These are phyloP conservation scores for Fraxinus floribunda DNA, from an alignment of 305 asterid species.

Conservation along the genomic window DNA sequence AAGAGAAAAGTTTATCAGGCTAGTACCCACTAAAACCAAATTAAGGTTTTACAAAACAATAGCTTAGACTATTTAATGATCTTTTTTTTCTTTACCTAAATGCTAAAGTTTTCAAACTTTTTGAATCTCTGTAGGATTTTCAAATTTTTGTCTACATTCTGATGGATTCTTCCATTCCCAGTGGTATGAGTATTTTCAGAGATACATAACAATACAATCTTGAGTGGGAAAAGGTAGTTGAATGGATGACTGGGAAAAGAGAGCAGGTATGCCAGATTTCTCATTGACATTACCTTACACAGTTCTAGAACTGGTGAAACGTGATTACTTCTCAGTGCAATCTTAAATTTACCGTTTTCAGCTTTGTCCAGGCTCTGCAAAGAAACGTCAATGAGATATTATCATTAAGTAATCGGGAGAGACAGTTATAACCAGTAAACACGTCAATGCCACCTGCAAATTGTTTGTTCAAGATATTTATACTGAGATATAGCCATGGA, in stretches of 20 bases:
- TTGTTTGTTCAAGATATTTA: constrained; percentile 4
- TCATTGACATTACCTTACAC: constrained; percentile 60
- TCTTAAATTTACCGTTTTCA: constrained; percentile 71
- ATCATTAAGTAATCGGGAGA: background rate
- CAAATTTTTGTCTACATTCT: background rate
- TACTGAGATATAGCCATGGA: constrained; percentile 9
- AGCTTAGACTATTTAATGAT: constrained; percentile 1
- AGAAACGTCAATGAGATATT: constrained; percentile 22
- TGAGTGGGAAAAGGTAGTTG: constrained; percentile 10
- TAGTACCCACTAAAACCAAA: background rate
- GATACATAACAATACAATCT: background rate
- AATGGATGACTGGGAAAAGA: constrained; percentile 16
- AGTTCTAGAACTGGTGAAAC: constrained; percentile 82
- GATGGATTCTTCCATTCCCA: background rate
- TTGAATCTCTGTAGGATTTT: background rate
- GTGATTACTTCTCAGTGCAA: constrained; percentile 73
- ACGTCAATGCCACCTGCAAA: constrained; percentile 15
- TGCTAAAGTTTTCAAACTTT: constrained; percentile 11
- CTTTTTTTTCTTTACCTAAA: background rate
- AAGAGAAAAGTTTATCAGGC: background rate
- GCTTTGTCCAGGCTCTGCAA: constrained; percentile 74
- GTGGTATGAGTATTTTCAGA: background rate
- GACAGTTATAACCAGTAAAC: constrained; percentile 1
- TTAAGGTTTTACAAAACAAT: background rate
- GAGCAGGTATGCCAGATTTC: background rate